phyloP scores from a whole-genome alignment of 306 rosid species.

The Datisca glomerata region DNA sequence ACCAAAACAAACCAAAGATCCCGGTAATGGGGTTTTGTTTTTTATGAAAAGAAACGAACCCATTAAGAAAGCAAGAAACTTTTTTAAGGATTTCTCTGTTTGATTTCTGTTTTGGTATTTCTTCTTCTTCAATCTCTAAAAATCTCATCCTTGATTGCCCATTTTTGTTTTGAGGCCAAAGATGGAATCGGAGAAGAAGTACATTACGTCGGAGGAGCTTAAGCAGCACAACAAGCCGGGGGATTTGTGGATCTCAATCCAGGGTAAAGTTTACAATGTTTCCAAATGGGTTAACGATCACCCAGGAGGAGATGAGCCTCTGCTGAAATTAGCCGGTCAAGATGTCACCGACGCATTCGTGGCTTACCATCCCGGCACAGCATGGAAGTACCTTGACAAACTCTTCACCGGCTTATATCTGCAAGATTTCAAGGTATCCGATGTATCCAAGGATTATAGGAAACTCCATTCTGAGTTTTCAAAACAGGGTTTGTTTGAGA shows the following conservation, averaged over 20 bases:
- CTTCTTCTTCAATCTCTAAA: not conserved
- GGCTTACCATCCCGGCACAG: constrained; percentile 25
- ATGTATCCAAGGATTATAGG: constrained; percentile 23
- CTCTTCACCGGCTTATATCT: constrained; percentile 20
- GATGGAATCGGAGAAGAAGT: constrained; percentile 19
- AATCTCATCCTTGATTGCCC: too few relatives aligned
- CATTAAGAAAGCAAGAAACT: too few relatives aligned
- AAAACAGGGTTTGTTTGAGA: constrained; percentile 25
- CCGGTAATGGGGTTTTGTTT: not conserved
- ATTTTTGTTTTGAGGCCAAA: not conserved
- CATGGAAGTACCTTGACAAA: constrained; percentile 19
- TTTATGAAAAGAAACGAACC: not conserved
- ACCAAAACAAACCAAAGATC: not conserved
- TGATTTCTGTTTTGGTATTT: not conserved
- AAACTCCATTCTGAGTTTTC: constrained; percentile 11
- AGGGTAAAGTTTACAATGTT: constrained; percentile 25
- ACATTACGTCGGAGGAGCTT: constrained; percentile 22
- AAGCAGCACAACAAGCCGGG: constrained; percentile 17
- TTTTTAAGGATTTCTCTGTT: too few relatives aligned
- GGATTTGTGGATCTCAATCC: constrained; percentile 31
- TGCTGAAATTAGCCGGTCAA: constrained; percentile 15
- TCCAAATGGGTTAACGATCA: constrained; percentile 24
- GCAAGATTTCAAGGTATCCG: constrained; percentile 17
- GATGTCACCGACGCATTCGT: constrained; percentile 29
- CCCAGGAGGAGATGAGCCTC: constrained; percentile 20